Base-by-base conservation (phyloP, 1,139 yeast species). In the Yamadazyma sp. region DNA sequence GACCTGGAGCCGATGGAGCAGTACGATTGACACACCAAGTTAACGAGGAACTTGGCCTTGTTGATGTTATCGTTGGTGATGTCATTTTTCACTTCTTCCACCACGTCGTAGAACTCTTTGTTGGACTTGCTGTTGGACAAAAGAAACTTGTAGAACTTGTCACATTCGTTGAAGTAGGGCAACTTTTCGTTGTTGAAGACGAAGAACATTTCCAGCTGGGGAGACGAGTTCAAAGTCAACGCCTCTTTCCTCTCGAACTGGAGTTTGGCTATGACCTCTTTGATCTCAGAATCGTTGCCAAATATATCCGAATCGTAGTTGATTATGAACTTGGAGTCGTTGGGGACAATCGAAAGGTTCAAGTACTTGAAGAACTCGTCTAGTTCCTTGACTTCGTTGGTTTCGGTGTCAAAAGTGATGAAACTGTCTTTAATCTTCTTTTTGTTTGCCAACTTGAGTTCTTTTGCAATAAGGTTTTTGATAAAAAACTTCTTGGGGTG, bases 1-100 rank as follows among this genome's bases (percentile, higher is more conserved):
- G 98, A 89, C 56, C 98, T 77, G 34, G 88, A 84, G 18, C 98
- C 97, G 45, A 89, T 81, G 53, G 81, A 83, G 35, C 94, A 86
- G 41, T 88, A 73, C 0, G 86, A 73, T 54, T 87, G 91, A 49
- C 84, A 73, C 17, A 89, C 62, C 20, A 87, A 64, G 27, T 84
- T 78, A 31, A 84, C 69, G 31, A 80, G 58, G 44, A 82, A 74
- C 61, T 49, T 74, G 66, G 49, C 77, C 46, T 56, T 54, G 41
- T 66, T 54, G 17, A 67, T 55, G 2, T 62, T 62, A 16, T 53
- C 52, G 32, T 53, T 45, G 4, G 60, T 51, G 20, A 59, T 45
- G 2, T 66, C 59, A 30, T 64, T 64, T 14, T 55, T 55, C 41
- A 72, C 56, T 26, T 63, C 67, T 31, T 56, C 54, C 29, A 48